Base-by-base conservation (phyloP, 1,284 basidiomycete species). In the Irpex sp. region DNA sequence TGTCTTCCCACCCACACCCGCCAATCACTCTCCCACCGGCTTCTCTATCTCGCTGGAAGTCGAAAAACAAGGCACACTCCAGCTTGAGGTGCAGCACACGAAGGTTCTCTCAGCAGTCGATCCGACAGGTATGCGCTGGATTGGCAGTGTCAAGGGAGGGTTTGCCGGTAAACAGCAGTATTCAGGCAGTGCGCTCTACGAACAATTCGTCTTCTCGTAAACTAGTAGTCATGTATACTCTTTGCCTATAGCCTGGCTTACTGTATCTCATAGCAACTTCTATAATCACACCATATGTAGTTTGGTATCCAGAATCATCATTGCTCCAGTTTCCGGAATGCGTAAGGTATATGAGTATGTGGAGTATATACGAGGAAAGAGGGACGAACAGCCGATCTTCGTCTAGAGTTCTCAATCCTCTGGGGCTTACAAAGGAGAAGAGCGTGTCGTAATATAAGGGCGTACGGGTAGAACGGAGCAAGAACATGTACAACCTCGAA, bases 241-340 rank as follows among this genome's bases (percentile, higher is more conserved):
- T 26, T 3, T 26, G 26, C 26, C 3, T 26, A 26, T 26, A 26
- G 26, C 26, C 3, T 26, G 26, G 26, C 26, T 26, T 26, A 44
- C 15, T 15, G 40, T 15, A 44, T 44, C 40, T 9, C 15, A 44
- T 8, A 44, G 4, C 15, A 44, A 26, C 26, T 44, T 44, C 4
- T 15, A 44, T 44, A 9, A 44, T 44, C 44, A 44, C 58, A 19
- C n/a, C 9, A 11, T 31, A 31, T 8, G 60, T 17, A 26, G 15
- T 51, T 64, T 64, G 66, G 67, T 69, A 67, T 52, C 49, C 13
- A 52, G 49, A 19, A 9, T 52, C 49, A 52, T 52, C 21, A 68
- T 67, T 52, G 67, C 65, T 64, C 71, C 69, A 65, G 70, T 69
- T 59, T 70, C 61, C 61, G 68, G 69, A 71, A 65, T 61, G 70